These are phyloP conservation scores for Agarophyton chilense DNA, from an alignment of 23 red algal genomes.

Conservation along the genomic window DNA sequence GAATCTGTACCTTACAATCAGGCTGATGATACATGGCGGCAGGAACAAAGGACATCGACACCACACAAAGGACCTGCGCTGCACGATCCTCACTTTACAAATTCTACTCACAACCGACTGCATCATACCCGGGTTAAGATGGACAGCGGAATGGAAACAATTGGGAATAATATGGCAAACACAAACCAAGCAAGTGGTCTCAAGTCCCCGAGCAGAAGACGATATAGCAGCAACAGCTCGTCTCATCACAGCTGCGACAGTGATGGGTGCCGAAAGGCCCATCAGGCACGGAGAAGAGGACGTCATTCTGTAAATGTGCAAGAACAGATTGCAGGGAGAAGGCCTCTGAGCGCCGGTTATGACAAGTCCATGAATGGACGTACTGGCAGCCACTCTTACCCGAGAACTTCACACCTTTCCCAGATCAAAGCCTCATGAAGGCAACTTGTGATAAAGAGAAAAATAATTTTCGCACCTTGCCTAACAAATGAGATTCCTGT, in stretches of 20 bases:
- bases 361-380: background rate
- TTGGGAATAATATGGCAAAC: background rate
- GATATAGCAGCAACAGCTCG: background rate
- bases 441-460: background rate
- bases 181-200: background rate
- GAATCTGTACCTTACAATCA: background rate
- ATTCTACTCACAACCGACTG: background rate
- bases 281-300: background rate
- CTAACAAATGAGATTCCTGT: too few species aligned
- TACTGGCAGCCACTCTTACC: slow-evolving; percentile 6
- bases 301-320: background rate
- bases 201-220: slow-evolving; percentile 7
- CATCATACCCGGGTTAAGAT: background rate
- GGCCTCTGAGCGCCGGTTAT: background rate
- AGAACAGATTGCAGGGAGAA: slow-evolving; percentile 10
- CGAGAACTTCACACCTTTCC: background rate
- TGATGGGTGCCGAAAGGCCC: background rate
- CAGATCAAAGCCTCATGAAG: background rate
- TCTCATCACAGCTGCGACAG: slow-evolving; percentile 18
- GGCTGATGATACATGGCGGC: background rate
- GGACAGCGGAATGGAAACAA: background rate
- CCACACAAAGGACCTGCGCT: background rate
- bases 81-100: background rate
- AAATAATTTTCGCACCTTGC: background rate
- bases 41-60: background rate